Conservation (phyloP, 768 basidiomycete genomes). For the Lenzites betulinus region DNA sequence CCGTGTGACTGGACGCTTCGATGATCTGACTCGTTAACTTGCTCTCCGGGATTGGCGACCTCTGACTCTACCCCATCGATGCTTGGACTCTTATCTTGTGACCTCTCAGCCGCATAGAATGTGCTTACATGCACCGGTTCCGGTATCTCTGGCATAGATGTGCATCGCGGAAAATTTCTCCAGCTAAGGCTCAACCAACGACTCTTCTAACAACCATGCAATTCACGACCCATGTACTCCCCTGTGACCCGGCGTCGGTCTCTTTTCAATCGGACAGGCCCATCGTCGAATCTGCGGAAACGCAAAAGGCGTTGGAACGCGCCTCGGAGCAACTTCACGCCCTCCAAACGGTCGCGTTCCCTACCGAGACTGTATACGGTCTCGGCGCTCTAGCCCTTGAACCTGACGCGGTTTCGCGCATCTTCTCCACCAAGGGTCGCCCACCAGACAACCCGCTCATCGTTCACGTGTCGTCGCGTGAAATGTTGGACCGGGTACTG, state of each 20-base stretch:
- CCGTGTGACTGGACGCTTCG: conserved; percentile 3
- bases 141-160: conserved; percentile 7
- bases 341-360: conserved; percentile 76
- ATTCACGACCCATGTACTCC: conserved; percentile 45
- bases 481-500: conserved; percentile 79
- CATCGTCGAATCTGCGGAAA: conserved; percentile 49
- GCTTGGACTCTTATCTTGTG: background rate
- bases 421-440: conserved; percentile 88
- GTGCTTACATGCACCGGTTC: conserved; percentile 10
- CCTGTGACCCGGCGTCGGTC: conserved; percentile 66
- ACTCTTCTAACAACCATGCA: conserved; percentile 22
- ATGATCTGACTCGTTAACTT: background rate
- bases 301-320: conserved; percentile 51
- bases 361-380: conserved; percentile 98
- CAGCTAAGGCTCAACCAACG: background rate
- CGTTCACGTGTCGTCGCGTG: conserved; percentile 86
- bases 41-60: background rate
- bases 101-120: conserved; percentile 1
- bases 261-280: conserved; percentile 55
- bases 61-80: conserved; percentile 11
- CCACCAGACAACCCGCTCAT: conserved; percentile 97
- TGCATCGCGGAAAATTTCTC: background rate
- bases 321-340: conserved; percentile 59
- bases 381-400: conserved; percentile 86
- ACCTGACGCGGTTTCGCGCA: conserved; percentile 60